Conservation (phyloP, 192 early-diverging fungal genomes). For the Martensiomyces pterosporus region DNA sequence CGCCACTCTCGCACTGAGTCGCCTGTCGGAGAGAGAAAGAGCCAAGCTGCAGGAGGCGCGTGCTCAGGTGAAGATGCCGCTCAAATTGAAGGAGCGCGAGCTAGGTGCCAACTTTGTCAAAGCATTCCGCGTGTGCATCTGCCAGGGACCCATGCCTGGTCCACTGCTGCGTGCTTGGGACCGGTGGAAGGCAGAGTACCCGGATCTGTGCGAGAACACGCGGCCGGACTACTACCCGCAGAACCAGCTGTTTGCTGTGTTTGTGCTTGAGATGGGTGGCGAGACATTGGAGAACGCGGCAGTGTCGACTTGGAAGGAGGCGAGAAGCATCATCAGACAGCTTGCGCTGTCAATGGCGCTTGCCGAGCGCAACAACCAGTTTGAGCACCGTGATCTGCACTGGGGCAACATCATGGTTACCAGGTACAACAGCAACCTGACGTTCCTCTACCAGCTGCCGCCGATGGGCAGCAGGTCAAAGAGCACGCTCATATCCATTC, state of each 20-base stretch:
- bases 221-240: conserved; percentile 66
- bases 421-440: conserved; percentile 43
- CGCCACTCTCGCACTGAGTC: conserved; percentile 52
- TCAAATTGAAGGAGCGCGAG: conserved; percentile 37
- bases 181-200: conserved; percentile 54
- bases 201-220: conserved; percentile 62
- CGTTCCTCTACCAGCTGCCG: conserved; percentile 46
- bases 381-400: conserved; percentile 71
- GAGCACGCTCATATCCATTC: conserved; percentile 50
- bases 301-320: conserved; percentile 59
- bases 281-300: conserved; percentile 56
- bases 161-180: conserved; percentile 71
- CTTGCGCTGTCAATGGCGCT: conserved; percentile 56
- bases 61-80: conserved; percentile 37
- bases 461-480: conserved; percentile 27
- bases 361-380: conserved; percentile 53
- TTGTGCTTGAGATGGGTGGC: conserved; percentile 72
- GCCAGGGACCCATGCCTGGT: conserved; percentile 62
- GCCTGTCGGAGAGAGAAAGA: conserved; percentile 47
- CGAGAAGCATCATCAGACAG: conserved; percentile 66
- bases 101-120: conserved; percentile 49
- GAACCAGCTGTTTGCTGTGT: conserved; percentile 69
- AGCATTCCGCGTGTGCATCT: conserved; percentile 59
- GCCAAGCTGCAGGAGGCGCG: conserved; percentile 35
- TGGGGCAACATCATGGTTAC: conserved; percentile 71